Evolutionary conservation across 169 alveolate genomes (phyloP).

Genomic region (Eimeria acervulina): DNA sequence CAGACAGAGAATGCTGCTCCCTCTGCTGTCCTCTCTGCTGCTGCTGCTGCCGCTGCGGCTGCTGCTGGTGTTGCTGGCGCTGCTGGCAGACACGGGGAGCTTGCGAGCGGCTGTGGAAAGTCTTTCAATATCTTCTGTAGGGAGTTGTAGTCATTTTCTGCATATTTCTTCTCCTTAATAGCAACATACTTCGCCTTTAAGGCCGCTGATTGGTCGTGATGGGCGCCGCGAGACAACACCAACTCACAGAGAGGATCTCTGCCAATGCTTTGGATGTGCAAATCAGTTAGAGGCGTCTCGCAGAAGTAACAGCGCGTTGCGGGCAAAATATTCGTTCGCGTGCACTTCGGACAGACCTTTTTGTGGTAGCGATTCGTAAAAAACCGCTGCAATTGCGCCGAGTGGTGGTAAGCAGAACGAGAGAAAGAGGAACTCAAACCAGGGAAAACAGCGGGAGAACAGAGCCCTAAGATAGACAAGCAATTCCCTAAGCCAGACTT

Average conservation of each 20-base stretch:
- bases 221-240: constrained; percentile 1
- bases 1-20: not conserved
- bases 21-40: not conserved
- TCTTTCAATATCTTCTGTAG: not conserved
- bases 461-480: not conserved
- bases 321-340: constrained; percentile 61
- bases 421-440: not conserved
- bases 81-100: not conserved
- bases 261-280: constrained; percentile 55
- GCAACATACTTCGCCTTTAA: not conserved
- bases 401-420: constrained; percentile 63
- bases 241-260: constrained; percentile 63
- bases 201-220: constrained; percentile 28
- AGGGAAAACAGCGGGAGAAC: not conserved
- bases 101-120: constrained; percentile 2
- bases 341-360: constrained; percentile 71
- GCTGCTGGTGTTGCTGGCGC: too few species aligned
- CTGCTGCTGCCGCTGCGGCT: too few species aligned
- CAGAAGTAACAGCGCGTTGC: constrained; percentile 42
- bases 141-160: not conserved
- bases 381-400: constrained; percentile 61
- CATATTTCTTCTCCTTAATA: not conserved
- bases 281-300: constrained; percentile 26
- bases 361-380: constrained; percentile 76
- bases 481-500: not conserved